Conservation (phyloP, 2,329 filamentous ascomycete genomes). For the Cladophialophora psammophila region DNA sequence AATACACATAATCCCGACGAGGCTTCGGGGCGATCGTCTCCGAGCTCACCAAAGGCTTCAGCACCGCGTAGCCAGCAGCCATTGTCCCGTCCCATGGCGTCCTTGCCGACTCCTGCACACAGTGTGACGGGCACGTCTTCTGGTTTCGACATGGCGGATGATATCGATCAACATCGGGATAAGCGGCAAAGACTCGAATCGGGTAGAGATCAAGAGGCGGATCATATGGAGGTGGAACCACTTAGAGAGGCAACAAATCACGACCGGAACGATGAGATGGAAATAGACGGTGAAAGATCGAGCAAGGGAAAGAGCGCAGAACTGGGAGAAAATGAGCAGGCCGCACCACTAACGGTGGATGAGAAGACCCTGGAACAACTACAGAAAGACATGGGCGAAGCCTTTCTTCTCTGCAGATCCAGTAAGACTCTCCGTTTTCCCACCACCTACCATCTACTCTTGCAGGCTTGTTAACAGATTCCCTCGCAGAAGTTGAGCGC, state of each 20-base stretch:
- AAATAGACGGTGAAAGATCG: conserved; percentile 18
- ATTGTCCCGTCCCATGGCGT: conserved; percentile 48
- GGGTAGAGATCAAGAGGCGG: conserved; percentile 23
- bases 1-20: conserved; percentile 48
- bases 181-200: conserved; percentile 37
- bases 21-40: conserved; percentile 48
- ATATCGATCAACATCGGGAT: conserved; percentile 39
- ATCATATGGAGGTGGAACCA: conserved; percentile 36
- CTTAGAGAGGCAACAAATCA: conserved; percentile 35
- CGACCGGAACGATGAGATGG: conserved; percentile 36
- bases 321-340: background rate
- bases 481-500: conserved; percentile 52
- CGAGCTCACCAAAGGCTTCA: conserved; percentile 48
- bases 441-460: conserved; percentile 43
- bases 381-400: conserved; percentile 55
- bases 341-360: conserved; percentile 15
- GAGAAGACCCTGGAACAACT: conserved; percentile 52
- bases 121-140: conserved; percentile 49
- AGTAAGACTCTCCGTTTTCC: conserved; percentile 57
- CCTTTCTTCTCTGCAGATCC: conserved; percentile 59
- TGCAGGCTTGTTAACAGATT: conserved; percentile 52
- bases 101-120: conserved; percentile 56
- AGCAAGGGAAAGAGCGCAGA: conserved; percentile 8
- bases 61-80: conserved; percentile 54
- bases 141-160: conserved; percentile 48